Conservation (phyloP, 805 yeast genomes). For the Schwanniomyces vanrijiae region DNA sequence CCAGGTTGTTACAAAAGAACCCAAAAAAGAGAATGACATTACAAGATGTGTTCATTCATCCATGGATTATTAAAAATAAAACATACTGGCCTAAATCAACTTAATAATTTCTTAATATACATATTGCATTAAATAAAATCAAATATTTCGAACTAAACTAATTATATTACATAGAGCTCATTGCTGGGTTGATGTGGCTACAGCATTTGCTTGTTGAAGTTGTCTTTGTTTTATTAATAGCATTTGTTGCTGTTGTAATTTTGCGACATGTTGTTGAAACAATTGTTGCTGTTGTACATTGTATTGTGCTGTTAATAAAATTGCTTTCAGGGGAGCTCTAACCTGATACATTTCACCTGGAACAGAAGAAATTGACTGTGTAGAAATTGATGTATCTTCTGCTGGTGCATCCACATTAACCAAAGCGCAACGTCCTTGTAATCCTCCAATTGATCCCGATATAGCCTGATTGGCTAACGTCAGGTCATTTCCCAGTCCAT, state of each 20-base stretch:
- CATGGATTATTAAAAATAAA: slow-evolving; percentile 76
- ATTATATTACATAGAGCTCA: not conserved
- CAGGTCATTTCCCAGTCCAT: slow-evolving; percentile 27
- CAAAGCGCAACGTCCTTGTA: slow-evolving; percentile 77
- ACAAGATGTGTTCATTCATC: slow-evolving; percentile 65
- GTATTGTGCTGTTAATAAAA: slow-evolving; percentile 41
- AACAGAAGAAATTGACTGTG: slow-evolving; percentile 52
- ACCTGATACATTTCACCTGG: slow-evolving; percentile 56
- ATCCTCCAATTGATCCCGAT: slow-evolving; percentile 61
- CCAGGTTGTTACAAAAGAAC: slow-evolving; percentile 59
- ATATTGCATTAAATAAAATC: not conserved
- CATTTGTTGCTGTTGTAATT: slow-evolving; percentile 38
- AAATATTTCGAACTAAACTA: not conserved
- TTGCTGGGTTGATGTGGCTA: slow-evolving; percentile 8
- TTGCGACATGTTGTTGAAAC: slow-evolving; percentile 44
- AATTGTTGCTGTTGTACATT: slow-evolving; percentile 43
- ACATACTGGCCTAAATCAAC: slow-evolving; percentile 52
- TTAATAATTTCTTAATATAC: slow-evolving; percentile 1
- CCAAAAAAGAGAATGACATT: slow-evolving; percentile 68
- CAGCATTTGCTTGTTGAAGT: slow-evolving; percentile 11
- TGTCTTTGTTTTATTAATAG: slow-evolving; percentile 31
- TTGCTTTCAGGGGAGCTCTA: slow-evolving; percentile 47
- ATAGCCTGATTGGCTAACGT: slow-evolving; percentile 48
- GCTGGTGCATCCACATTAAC: slow-evolving; percentile 57
- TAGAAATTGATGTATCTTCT: slow-evolving; percentile 21